Evolutionary conservation across 768 basidiomycete genomes (phyloP).

Genomic region (Roridomyces roridus): DNA sequence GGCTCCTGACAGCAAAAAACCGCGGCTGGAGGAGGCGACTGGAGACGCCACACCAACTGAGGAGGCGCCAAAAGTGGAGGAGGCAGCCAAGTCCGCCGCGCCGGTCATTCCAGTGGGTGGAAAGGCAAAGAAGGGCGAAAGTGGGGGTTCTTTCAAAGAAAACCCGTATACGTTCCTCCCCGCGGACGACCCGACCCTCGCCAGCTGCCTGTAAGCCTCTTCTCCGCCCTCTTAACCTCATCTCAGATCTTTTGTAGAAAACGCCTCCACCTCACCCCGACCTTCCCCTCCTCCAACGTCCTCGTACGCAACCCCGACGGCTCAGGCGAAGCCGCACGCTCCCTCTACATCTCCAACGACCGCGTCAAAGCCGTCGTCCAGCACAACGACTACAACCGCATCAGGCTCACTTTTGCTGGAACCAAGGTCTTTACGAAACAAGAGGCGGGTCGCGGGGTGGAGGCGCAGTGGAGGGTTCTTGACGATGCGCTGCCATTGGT

Average conservation of each 20-base stretch:
- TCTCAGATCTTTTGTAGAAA: slow-evolving; percentile 48
- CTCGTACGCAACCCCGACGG: slow-evolving; percentile 82
- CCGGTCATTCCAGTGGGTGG: too few species aligned
- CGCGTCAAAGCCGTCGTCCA: slow-evolving; percentile 81
- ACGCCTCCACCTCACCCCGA: slow-evolving; percentile 69
- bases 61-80: slow-evolving; percentile 28
- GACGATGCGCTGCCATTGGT: slow-evolving; percentile 86
- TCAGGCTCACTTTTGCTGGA: slow-evolving; percentile 91
- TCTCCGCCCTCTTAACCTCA: neutral
- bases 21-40: slow-evolving; percentile 43
- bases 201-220: slow-evolving; percentile 70
- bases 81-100: neutral
- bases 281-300: slow-evolving; percentile 78
- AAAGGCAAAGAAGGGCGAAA: slow-evolving; percentile 22
- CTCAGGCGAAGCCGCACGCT: slow-evolving; percentile 61
- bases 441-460: slow-evolving; percentile 68
- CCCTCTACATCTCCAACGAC: slow-evolving; percentile 88
- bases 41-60: too few species aligned
- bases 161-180: slow-evolving; percentile 88
- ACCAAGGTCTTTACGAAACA: slow-evolving; percentile 94
- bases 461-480: slow-evolving; percentile 76
- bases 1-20: slow-evolving; percentile 57
- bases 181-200: slow-evolving; percentile 71
- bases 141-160: slow-evolving; percentile 72
- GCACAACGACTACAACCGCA: slow-evolving; percentile 82